Percentiles rank a stretch among this genome's conserved stretches.
phyloP scores from a whole-genome alignment of 345 rosid genomes.

The Murraya koenigii region DNA sequence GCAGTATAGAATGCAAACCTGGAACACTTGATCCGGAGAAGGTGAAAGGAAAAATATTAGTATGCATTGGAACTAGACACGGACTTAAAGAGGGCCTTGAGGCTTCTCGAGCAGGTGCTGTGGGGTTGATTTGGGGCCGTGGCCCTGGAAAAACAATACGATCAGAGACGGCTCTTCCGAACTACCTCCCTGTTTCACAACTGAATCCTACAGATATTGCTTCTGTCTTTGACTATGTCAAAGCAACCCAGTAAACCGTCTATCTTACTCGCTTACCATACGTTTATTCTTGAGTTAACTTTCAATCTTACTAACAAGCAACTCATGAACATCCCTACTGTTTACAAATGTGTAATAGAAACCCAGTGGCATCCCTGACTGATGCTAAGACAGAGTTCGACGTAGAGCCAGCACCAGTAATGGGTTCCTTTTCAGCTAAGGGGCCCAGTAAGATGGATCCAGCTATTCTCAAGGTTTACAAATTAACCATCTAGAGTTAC shows the following conservation, averaged over 20 bases:
- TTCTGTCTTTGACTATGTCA: slow-evolving; percentile 34
- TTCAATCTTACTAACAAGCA: neutral
- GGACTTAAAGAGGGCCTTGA: slow-evolving; percentile 33
- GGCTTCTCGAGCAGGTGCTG: slow-evolving; percentile 47
- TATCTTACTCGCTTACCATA: neutral
- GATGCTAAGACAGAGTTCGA: no score
- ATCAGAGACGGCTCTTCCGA: slow-evolving; percentile 37
- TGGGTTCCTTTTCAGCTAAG: no score
- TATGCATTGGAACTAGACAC: slow-evolving; percentile 35
- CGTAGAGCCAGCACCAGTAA: no score
- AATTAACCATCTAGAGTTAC: no score
- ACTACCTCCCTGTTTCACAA: slow-evolving; percentile 49
- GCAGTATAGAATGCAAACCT: slow-evolving; percentile 37
- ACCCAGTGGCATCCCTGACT: no score
- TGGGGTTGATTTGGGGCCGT: slow-evolving; percentile 51
- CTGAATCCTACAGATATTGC: slow-evolving; percentile 36
- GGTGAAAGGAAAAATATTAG: slow-evolving; percentile 62
- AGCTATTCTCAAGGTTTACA: no score
- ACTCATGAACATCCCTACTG: no score
- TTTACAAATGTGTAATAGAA: no score
- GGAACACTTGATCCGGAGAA: slow-evolving; percentile 50
- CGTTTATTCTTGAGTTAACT: neutral
- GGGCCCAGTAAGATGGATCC: no score
- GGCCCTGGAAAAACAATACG: slow-evolving; percentile 17
- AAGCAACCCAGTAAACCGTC: slow-evolving; percentile 36